phyloP scores from a whole-genome alignment of 2,329 filamentous ascomycete genomes.

The Diaporthe sp. region DNA sequence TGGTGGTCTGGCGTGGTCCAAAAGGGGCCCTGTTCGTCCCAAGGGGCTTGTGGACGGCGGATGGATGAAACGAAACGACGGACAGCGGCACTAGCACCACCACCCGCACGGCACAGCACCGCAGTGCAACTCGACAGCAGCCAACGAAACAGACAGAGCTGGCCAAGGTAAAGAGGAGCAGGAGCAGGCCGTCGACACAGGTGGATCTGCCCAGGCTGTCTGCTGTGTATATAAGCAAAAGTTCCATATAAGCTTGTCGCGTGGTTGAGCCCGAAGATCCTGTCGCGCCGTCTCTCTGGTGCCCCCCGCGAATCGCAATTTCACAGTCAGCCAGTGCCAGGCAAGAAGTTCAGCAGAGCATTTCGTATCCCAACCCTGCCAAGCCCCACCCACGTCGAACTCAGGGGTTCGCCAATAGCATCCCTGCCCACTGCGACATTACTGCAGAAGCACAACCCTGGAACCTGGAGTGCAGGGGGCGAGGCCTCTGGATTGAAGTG shows the following conservation, averaged over 20 bases:
- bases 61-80: slow-evolving; percentile 23
- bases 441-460: background rate
- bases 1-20: background rate
- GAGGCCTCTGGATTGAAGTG: slow-evolving; percentile 19
- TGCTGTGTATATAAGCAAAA: slow-evolving; percentile 11
- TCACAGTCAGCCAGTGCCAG: slow-evolving; percentile 25
- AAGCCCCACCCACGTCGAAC: slow-evolving; percentile 6
- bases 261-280: background rate
- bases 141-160: background rate
- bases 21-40: background rate
- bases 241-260: slow-evolving; percentile 26
- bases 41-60: slow-evolving; percentile 6
- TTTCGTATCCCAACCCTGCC: slow-evolving; percentile 32
- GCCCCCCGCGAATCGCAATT: slow-evolving; percentile 28
- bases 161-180: background rate
- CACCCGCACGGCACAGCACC: background rate
- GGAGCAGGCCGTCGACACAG: background rate
- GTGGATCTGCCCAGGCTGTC: background rate
- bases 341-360: slow-evolving; percentile 20
- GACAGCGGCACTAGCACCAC: background rate
- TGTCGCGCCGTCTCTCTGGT: slow-evolving; percentile 25
- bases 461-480: background rate
- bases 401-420: slow-evolving; percentile 31
- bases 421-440: slow-evolving; percentile 25
- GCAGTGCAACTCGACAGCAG: background rate